These are phyloP conservation scores for Penicillium sp. DNA, from an alignment of 2,329 filamentous ascomycete species.

Conservation along the genomic window DNA sequence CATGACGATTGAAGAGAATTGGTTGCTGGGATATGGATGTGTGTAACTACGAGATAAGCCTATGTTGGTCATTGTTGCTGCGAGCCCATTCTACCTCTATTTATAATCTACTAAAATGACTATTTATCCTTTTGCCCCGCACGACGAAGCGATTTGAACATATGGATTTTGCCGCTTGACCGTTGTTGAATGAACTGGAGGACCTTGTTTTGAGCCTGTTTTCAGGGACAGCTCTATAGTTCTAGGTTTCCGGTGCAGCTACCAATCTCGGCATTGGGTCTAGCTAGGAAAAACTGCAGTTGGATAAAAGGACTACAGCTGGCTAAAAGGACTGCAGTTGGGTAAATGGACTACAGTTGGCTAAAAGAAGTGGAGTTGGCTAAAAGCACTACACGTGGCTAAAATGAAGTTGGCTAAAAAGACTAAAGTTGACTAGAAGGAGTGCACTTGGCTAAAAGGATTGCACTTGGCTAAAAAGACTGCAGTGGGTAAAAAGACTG, in stretches of 20 bases:
- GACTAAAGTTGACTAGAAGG: not conserved
- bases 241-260: not conserved
- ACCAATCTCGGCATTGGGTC: not conserved
- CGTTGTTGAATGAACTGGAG: not conserved
- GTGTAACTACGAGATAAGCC: not conserved
- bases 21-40: not conserved
- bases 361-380: not conserved
- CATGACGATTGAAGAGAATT: slow-evolving; percentile 5
- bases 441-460: not conserved
- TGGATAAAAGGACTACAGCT: not conserved
- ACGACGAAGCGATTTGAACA: not conserved
- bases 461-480: not conserved
- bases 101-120: not conserved
- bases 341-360: not conserved
- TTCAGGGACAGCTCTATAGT: not conserved
- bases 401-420: not conserved
- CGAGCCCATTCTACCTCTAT: not conserved
- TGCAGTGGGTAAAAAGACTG: not conserved
- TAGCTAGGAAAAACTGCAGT: not conserved
- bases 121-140: slow-evolving; percentile 8
- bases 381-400: not conserved
- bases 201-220: not conserved
- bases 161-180: not conserved
- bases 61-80: not conserved
- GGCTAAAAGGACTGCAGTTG: too few species aligned